Base-by-base conservation (phyloP, 495 filamentous ascomycete species). In the Letharia columbiana region DNA sequence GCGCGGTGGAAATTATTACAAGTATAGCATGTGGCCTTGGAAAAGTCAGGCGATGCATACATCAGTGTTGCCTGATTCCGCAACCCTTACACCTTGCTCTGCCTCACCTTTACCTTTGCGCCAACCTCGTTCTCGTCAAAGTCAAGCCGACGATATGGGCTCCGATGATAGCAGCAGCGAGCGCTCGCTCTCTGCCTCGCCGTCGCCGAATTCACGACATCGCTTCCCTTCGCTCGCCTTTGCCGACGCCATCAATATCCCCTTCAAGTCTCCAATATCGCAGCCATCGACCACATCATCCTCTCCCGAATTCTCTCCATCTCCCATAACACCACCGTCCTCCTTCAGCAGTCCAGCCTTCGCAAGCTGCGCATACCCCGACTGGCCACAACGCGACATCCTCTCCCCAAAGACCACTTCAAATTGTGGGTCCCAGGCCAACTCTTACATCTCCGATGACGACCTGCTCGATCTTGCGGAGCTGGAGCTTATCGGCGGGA, bases 391-490 rank as follows among this genome's bases (percentile, higher is more conserved):
- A 45, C 61, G 67, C n/a, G 62, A 69, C 23, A 67, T 66, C 39
- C 69, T 73, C 15, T 69, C 71, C 9, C 41, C 64, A 10, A 62
- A 42, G 9, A 31, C 15, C 23, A 52, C 68, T 7, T 69, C 71
- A 45, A 62, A 56, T 23, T 67, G 66, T 18, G 64, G 67, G 42
- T 54, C 60, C 41, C 64, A 44, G 23, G 59, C 67, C 40, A 71
- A 57, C 60, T 71, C 67, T 49, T 66, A 71, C 63, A 73, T 73
- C 66, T 56, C 67, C 41, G 71, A 73, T 47, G 71, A 73, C 20
- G 71, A 73, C 28, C 67, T 73, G 40, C 57, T 67, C 5, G 71
- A 69, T 56, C 66, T 71, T 23, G 67, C 60, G 47, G 39, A 66
- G 31, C 44, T 69, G 23, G 52, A 68, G 9, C 66, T 72, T 31